Base-by-base conservation (phyloP, 2,329 filamentous ascomycete species). In the Pseudogymnoascus sp. region DNA sequence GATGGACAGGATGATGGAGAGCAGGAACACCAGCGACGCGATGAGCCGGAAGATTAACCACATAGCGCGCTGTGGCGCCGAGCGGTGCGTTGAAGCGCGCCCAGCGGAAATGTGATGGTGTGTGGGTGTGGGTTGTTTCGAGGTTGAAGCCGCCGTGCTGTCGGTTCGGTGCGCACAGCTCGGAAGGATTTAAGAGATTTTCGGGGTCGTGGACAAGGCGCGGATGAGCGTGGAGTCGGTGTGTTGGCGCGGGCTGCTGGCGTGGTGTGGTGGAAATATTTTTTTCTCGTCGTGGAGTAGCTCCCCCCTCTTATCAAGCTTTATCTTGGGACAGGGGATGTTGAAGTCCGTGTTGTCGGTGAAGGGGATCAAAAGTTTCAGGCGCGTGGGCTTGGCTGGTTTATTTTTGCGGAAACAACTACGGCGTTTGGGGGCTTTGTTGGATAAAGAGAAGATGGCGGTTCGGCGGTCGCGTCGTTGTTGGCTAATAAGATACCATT, bases 1-100 rank as follows among this genome's bases (percentile, higher is more conserved):
- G 74, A 99, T 95, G 66, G 92, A 96, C 74, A 97, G 89, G 73
- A 97, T 87, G 76, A 97, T 92, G 78, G 90, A 90, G 77, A 93
- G 83, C 71, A 97, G 86, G 79, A 97, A 97, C 77, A 91, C 78
- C 74, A 88, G 82, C 78, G 91, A 91, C 73, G 91, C 91, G 70
- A 93, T 74, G 75, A 88, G 83, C 74, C 88, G 87, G 76, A 93
- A 86, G 76, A 93, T 82, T 60, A 60, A 60, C 88, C 88, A 92
- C 90, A 96, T 96, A 77, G 79, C 79, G 75, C 76, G 78, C 76
- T 76, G 72, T 72, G 75, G 74, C 31, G 56, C 76, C 74, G 67
- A 79, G 75, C 76, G 78, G 78, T 77, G 73, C 79, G 72, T 71
- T 74, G 72, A 69, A 76, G 77, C 78, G 78, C 70, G 70, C 72